Evolutionary conservation across 257 asterid species (phyloP).

Genomic region (Solanum ossicruentum): DNA sequence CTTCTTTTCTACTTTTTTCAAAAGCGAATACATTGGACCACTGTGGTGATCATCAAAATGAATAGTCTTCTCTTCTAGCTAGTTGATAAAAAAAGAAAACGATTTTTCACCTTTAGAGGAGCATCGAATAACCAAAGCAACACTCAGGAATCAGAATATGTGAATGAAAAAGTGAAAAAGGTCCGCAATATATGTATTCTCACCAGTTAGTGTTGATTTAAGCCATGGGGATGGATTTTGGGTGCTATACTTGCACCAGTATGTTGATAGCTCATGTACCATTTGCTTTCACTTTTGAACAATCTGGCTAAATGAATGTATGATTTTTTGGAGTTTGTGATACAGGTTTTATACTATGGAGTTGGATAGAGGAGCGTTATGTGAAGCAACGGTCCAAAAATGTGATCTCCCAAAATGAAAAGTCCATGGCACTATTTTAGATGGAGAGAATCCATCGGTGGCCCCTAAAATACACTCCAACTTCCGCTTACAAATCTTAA

Average conservation of each 20-base stretch:
- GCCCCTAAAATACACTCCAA: too few relatives aligned
- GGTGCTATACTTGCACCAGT: slow-evolving; percentile 38
- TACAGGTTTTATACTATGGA: too few relatives aligned
- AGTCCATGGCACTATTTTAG: too few relatives aligned
- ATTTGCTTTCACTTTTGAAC: background rate
- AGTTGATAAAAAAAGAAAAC: background rate
- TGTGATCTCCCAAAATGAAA: background rate
- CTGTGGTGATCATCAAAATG: background rate
- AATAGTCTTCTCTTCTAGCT: background rate
- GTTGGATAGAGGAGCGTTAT: background rate
- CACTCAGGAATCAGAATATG: background rate
- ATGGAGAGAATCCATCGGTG: too few relatives aligned
- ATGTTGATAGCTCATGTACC: slow-evolving; percentile 38
- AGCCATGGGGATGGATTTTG: slow-evolving; percentile 68
- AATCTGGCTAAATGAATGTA: background rate
- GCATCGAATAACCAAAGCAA: background rate
- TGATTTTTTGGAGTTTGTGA: too few relatives aligned
- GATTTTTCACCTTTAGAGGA: background rate
- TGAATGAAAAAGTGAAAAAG: background rate
- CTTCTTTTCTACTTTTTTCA: background rate
- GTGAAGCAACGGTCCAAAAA: background rate
- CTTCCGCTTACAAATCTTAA: too few relatives aligned
- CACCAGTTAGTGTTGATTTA: slow-evolving; percentile 69
- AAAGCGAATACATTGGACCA: background rate
- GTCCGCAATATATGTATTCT: background rate